These are phyloP conservation scores for Allantophomopsis lycopodina DNA, from an alignment of 2,329 filamentous ascomycete genomes.

Conservation along the genomic window DNA sequence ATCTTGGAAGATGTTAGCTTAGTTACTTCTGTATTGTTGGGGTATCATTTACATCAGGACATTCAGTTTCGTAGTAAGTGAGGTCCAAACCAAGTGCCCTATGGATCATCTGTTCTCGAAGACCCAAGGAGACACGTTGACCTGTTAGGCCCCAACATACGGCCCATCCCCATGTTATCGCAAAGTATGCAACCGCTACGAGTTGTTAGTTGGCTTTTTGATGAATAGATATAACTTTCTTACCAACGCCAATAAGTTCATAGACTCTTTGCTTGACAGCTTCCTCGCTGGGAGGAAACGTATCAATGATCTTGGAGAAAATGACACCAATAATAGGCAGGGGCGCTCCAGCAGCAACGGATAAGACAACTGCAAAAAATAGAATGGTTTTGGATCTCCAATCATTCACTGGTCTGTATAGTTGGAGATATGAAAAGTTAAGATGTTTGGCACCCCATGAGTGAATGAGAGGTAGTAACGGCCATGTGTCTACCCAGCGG, in stretches of 20 bases:
- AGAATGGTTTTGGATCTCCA: constrained; percentile 20
- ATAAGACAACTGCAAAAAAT: constrained; percentile 25
- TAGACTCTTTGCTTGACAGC: constrained; percentile 24
- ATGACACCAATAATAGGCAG: constrained; percentile 51
- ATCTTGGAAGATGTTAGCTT: constrained; percentile 36
- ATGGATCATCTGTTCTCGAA: constrained; percentile 29
- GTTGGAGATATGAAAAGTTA: constrained; percentile 27
- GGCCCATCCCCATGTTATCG: constrained; percentile 32
- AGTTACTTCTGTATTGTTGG: background rate
- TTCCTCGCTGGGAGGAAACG: constrained; percentile 32
- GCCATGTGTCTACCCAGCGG: no score
- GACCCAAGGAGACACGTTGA: constrained; percentile 29
- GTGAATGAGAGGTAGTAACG: no score
- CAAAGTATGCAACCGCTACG: constrained; percentile 29
- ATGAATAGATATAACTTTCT: constrained; percentile 1
- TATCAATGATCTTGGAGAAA: constrained; percentile 49
- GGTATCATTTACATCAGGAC: constrained; percentile 28
- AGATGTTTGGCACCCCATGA: no score
- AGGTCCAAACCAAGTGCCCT: constrained; percentile 34
- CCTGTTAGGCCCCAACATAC: constrained; percentile 34
- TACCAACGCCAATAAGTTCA: constrained; percentile 20
- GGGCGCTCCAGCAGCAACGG: constrained; percentile 44
- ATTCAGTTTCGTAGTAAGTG: constrained; percentile 33
- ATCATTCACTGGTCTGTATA: constrained; percentile 29
- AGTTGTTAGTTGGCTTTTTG: constrained; percentile 2